A percentile compares a stretch with the other conserved stretches of the same genome.
Conservation (phyloP, 2,329 filamentous ascomycete genomes). For the Escovopsis sp. region DNA sequence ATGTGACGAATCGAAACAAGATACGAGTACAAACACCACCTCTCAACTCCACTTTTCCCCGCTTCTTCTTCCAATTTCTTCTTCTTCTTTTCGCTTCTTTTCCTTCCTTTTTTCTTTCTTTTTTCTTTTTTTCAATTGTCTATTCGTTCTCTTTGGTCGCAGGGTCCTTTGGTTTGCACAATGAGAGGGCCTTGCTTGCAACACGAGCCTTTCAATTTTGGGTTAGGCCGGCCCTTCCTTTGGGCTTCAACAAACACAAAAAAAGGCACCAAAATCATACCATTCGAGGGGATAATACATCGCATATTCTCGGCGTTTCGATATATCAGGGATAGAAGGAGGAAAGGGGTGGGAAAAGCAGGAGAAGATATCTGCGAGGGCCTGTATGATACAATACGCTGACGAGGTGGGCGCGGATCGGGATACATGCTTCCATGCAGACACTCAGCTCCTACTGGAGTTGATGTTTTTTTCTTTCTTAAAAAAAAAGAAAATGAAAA, state of each 20-base stretch:
- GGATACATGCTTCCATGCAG: too few species aligned
- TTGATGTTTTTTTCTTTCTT: too few species aligned
- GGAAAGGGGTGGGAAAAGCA: neutral
- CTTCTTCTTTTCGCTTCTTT: neutral
- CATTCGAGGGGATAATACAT: conserved; percentile 8
- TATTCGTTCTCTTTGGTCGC: too few species aligned
- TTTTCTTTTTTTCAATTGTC: too few species aligned
- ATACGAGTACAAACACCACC: neutral
- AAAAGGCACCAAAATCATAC: conserved; percentile 3
- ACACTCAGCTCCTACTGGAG: too few species aligned
- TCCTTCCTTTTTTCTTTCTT: too few species aligned
- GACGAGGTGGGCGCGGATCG: neutral
- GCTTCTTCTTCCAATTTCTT: neutral
- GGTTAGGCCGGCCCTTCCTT: too few species aligned
- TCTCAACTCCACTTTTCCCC: too few species aligned
- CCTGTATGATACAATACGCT: conserved; percentile 2
- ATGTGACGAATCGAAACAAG: neutral
- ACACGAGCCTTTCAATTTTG: too few species aligned
- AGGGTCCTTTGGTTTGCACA: neutral
- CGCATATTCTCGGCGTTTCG: conserved; percentile 21
- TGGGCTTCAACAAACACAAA: neutral
- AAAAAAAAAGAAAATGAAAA: too few species aligned
- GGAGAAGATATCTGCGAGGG: neutral
- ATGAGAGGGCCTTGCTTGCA: too few species aligned
- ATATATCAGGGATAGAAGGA: conserved; percentile 17